phyloP scores from a whole-genome alignment of 257 asterid species.

The Primulina tabacum region DNA sequence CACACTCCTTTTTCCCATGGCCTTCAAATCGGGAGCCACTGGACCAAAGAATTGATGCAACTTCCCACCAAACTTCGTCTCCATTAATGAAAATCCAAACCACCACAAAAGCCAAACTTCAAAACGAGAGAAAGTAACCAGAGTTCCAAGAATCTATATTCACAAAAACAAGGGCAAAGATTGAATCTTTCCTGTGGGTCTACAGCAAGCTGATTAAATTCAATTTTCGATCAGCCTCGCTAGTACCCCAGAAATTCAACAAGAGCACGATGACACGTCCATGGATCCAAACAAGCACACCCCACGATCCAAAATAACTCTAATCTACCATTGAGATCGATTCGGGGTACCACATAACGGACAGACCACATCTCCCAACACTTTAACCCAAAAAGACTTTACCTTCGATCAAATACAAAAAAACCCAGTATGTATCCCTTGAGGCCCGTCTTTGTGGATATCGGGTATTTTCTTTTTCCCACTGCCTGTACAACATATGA shows the following conservation, averaged over 20 bases:
- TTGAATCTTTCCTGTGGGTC: neutral
- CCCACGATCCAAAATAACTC: conserved; percentile 12
- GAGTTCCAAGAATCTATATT: neutral
- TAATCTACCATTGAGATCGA: neutral
- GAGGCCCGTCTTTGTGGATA: neutral
- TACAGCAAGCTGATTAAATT: neutral
- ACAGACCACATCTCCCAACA: neutral
- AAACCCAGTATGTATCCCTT: neutral
- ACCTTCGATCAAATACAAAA: conserved; percentile 2
- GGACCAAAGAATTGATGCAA: conserved; percentile 29
- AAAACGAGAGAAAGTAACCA: neutral
- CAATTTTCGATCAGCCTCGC: neutral
- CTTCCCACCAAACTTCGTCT: conserved; percentile 37
- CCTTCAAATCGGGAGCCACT: conserved; percentile 48
- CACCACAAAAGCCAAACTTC: conserved; percentile 21
- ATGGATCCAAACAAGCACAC: conserved; percentile 25
- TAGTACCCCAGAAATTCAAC: neutral
- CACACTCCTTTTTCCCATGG: conserved; percentile 51
- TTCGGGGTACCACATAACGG: neutral
- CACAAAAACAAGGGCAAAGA: neutral
- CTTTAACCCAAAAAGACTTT: conserved; percentile 15
- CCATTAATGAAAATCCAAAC: conserved; percentile 30
- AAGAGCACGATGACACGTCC: conserved; percentile 10
- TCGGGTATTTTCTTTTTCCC: neutral
- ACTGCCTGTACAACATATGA: neutral